phyloP scores from a whole-genome alignment of 352 stramenopile genomes.

The Globisporangium ultimum region DNA sequence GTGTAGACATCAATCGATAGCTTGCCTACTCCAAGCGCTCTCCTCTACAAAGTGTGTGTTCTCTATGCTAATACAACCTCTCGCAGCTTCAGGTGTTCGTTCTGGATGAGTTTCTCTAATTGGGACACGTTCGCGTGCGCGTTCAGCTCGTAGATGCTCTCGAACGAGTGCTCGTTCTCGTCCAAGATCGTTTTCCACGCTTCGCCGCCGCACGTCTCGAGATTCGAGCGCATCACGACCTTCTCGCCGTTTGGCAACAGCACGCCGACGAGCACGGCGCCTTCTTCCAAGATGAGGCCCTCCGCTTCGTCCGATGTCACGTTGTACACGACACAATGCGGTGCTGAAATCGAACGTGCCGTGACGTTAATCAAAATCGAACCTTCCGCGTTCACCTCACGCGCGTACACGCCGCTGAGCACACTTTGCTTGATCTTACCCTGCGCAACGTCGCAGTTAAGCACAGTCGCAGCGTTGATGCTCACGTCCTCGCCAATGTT shows the following conservation, averaged over 20 bases:
- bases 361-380: conserved; percentile 98
- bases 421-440: conserved; percentile 76
- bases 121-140: conserved; percentile 80
- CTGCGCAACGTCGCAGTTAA: conserved; percentile 74
- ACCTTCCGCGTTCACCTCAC: conserved; percentile 90
- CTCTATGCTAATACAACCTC: conserved; percentile 60
- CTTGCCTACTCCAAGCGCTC: not conserved
- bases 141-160: conserved; percentile 95
- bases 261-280: conserved; percentile 94
- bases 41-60: not conserved
- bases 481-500: conserved; percentile 50
- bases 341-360: conserved; percentile 93
- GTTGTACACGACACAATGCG: conserved; percentile 97
- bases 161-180: conserved; percentile 93
- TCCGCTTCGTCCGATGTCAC: conserved; percentile 90
- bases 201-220: conserved; percentile 92
- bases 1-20: not conserved
- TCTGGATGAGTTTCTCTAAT: conserved; percentile 84
- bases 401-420: conserved; percentile 88
- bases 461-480: conserved; percentile 66
- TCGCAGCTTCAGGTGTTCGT: conserved; percentile 75
- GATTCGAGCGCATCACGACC: conserved; percentile 89
- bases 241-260: conserved; percentile 90
- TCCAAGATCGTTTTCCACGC: conserved; percentile 93
- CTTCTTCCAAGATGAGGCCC: conserved; percentile 90